phyloP scores from a whole-genome alignment of 2,329 filamentous ascomycete genomes.

The Penicillium expansum region DNA sequence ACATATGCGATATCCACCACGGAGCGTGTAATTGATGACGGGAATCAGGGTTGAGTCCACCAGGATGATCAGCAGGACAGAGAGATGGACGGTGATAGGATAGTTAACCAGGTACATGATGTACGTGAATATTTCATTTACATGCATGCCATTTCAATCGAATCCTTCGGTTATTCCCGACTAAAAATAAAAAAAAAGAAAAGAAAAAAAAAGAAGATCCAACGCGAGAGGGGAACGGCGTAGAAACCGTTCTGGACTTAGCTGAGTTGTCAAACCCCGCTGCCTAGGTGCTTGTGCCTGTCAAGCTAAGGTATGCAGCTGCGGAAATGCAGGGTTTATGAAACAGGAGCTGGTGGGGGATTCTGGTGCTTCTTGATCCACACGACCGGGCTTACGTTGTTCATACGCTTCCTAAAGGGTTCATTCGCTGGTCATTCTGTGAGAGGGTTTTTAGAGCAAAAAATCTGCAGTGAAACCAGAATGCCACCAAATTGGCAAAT shows the following conservation, averaged over 20 bases:
- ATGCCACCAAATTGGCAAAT: conserved; percentile 9
- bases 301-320: conserved; percentile 5
- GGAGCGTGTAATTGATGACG: background rate
- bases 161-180: conserved; percentile 8
- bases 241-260: conserved; percentile 15
- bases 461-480: conserved; percentile 5
- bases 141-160: background rate
- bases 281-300: conserved; percentile 6
- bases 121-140: conserved; percentile 4
- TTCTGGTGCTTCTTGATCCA: background rate
- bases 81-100: conserved; percentile 1
- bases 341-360: conserved; percentile 19
- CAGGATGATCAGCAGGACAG: conserved; percentile 19
- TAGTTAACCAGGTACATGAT: background rate
- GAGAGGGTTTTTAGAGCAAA: background rate
- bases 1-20: conserved; percentile 14
- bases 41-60: conserved; percentile 1
- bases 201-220: conserved; percentile 12
- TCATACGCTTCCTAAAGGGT: conserved; percentile 4
- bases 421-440: conserved; percentile 2
- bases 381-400: background rate
- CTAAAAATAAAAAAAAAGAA: background rate
- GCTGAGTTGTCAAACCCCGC: conserved; percentile 5
- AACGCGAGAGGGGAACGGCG: conserved; percentile 11
- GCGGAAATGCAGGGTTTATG: conserved; percentile 20